Evolutionary conservation across 1,284 basidiomycete genomes (phyloP).

Genomic region (Dichomitus squalens): DNA sequence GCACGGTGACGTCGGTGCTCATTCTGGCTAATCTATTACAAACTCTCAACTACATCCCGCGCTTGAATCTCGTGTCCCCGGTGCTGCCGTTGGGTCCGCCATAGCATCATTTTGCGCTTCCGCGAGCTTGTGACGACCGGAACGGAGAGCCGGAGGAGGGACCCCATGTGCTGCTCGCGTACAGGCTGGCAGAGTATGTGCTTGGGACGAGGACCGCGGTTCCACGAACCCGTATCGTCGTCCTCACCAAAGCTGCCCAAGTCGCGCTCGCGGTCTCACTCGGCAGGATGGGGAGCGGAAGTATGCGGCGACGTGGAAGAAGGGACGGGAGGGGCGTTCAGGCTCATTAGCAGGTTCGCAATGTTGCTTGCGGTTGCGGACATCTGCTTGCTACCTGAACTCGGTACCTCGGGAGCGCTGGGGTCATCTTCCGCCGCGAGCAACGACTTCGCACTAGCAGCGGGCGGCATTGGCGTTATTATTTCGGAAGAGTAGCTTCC

Average conservation of each 20-base stretch:
- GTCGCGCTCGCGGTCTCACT: conserved; percentile 6
- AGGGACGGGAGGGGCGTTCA: conserved; percentile 46
- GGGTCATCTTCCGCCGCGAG: conserved; percentile 45
- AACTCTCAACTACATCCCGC: no score
- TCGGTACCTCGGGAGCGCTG: conserved; percentile 12
- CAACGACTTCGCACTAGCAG: conserved; percentile 32
- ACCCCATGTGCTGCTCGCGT: conserved; percentile 36
- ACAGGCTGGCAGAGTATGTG: conserved; percentile 22
- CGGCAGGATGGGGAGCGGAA: conserved; percentile 3
- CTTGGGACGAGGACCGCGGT: conserved; percentile 23
- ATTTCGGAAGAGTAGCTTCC: conserved; percentile 78
- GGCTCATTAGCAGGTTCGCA: conserved; percentile 67
- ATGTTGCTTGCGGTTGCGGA: conserved; percentile 69
- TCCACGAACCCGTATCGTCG: conserved; percentile 33
- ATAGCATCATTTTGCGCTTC: conserved; percentile 24
- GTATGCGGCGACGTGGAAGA: conserved; percentile 26
- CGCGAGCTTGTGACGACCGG: conserved; percentile 12
- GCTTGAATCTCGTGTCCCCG: conserved; percentile 30
- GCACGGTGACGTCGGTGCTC: no score
- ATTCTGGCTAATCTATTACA: no score
- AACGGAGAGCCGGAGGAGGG: conserved; percentile 24
- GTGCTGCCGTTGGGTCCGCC: conserved; percentile 16
- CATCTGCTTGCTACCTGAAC: conserved; percentile 38
- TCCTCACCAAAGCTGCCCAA: background rate
- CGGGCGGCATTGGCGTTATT: conserved; percentile 38